Percentiles rank a stretch among this genome's conserved stretches.
phyloP scores from a whole-genome alignment of 2,329 filamentous ascomycete species.

The Lachnellula suecica region DNA sequence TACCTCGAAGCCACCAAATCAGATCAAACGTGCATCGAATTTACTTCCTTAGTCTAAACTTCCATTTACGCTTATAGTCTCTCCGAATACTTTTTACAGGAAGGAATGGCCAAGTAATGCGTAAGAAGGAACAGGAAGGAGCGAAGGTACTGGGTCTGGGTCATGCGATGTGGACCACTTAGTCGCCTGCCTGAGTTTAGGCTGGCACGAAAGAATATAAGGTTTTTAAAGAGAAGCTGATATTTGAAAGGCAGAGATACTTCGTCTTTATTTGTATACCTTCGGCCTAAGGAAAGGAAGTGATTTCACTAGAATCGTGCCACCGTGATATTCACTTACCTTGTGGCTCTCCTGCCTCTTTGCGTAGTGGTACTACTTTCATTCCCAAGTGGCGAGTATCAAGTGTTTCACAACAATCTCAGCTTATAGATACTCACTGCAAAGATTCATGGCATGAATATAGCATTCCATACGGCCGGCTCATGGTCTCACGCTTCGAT shows the following conservation, averaged over 20 bases:
- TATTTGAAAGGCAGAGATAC: too few relatives aligned
- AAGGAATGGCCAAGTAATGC: too few relatives aligned
- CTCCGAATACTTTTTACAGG: too few relatives aligned
- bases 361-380: not conserved
- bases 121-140: too few relatives aligned
- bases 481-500: constrained; percentile 11
- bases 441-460: constrained; percentile 8
- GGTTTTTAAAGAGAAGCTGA: not conserved
- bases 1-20: too few relatives aligned
- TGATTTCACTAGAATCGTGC: not conserved
- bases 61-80: too few relatives aligned
- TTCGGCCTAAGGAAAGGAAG: not conserved
- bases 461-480: constrained; percentile 3
- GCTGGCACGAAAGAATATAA: not conserved
- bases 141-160: too few relatives aligned
- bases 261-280: too few relatives aligned
- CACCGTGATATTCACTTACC: not conserved
- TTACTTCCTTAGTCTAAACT: too few relatives aligned
- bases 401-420: constrained; percentile 3
- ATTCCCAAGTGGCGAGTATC: constrained; percentile 1
- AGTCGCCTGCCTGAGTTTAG: too few relatives aligned
- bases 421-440: constrained; percentile 13
- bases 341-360: not conserved
- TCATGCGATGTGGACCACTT: too few relatives aligned
- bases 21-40: too few relatives aligned